Conservation (phyloP, 352 stramenopile genomes). For the Elongisporangium anandrum region DNA sequence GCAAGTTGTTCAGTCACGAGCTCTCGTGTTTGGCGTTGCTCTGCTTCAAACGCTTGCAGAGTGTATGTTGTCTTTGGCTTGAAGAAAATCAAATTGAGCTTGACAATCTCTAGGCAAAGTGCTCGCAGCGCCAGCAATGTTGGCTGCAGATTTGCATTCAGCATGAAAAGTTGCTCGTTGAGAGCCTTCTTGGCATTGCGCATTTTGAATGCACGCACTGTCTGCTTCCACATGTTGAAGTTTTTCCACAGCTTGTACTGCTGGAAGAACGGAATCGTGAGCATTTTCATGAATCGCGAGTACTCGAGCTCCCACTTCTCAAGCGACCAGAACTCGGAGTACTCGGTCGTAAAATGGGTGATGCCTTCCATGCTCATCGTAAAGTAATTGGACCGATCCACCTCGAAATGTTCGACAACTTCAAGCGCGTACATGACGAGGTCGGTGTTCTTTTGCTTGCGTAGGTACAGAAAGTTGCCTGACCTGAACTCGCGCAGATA, state of each 20-base stretch:
- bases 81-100: slow-evolving; percentile 67
- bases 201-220: slow-evolving; percentile 86
- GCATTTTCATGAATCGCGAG: slow-evolving; percentile 87
- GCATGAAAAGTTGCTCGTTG: slow-evolving; percentile 83
- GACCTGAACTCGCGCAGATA: slow-evolving; percentile 74
- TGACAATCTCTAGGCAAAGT: slow-evolving; percentile 69
- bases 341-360: slow-evolving; percentile 87
- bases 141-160: slow-evolving; percentile 78
- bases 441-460: slow-evolving; percentile 57
- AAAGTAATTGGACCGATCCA: slow-evolving; percentile 89
- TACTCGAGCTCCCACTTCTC: slow-evolving; percentile 94
- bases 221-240: slow-evolving; percentile 92
- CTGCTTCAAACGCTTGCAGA: slow-evolving; percentile 72
- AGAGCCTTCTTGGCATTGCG: slow-evolving; percentile 77
- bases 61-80: slow-evolving; percentile 69
- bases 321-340: slow-evolving; percentile 90
- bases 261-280: slow-evolving; percentile 89
- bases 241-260: slow-evolving; percentile 94
- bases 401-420: slow-evolving; percentile 77
- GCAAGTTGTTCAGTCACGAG: slow-evolving; percentile 55
- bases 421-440: slow-evolving; percentile 82
- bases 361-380: slow-evolving; percentile 91
- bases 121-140: slow-evolving; percentile 75
- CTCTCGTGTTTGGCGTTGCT: slow-evolving; percentile 52
- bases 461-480: slow-evolving; percentile 81